phyloP scores from a whole-genome alignment of 1,139 yeast species.

The Yamadazyma epiphylla region DNA sequence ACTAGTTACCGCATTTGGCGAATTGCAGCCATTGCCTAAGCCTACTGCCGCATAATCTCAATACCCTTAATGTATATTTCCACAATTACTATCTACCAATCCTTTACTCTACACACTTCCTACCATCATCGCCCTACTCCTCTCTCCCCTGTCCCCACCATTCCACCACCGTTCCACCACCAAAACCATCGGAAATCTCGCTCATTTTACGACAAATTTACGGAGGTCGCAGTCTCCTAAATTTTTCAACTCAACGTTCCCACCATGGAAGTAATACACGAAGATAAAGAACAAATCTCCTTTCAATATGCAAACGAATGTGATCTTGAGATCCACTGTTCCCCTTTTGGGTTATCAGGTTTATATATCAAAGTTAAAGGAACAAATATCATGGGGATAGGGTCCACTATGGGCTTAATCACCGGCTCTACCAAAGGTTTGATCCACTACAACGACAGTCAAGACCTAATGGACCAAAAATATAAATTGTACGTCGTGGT shows the following conservation, averaged over 20 bases:
- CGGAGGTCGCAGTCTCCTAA: no score
- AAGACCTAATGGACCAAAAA: slow-evolving; percentile 46
- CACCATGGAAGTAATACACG: no score
- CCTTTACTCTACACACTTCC: no score
- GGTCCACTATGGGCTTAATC: slow-evolving; percentile 55
- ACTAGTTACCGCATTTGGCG: slow-evolving; percentile 2
- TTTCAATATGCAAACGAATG: slow-evolving; percentile 51
- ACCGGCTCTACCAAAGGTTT: slow-evolving; percentile 51
- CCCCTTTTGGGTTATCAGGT: slow-evolving; percentile 58
- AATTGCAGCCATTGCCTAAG: no score
- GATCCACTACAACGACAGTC: slow-evolving; percentile 48
- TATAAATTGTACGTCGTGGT: slow-evolving; percentile 51
- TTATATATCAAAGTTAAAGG: slow-evolving; percentile 50
- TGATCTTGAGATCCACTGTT: slow-evolving; percentile 53
- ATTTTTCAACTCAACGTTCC: neutral
- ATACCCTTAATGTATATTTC: neutral
- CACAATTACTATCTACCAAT: no score
- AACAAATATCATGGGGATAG: slow-evolving; percentile 52
- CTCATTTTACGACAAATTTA: no score
- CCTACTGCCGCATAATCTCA: no score
- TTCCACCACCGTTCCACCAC: no score
- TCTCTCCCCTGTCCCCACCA: no score
- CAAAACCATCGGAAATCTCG: no score
- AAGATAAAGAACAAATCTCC: slow-evolving; percentile 20
- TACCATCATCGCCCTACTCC: no score